A percentile compares a stretch with the other conserved stretches of the same genome.
Conservation (phyloP, 2,329 filamentous ascomycete species). For the Claviceps digitariae region DNA sequence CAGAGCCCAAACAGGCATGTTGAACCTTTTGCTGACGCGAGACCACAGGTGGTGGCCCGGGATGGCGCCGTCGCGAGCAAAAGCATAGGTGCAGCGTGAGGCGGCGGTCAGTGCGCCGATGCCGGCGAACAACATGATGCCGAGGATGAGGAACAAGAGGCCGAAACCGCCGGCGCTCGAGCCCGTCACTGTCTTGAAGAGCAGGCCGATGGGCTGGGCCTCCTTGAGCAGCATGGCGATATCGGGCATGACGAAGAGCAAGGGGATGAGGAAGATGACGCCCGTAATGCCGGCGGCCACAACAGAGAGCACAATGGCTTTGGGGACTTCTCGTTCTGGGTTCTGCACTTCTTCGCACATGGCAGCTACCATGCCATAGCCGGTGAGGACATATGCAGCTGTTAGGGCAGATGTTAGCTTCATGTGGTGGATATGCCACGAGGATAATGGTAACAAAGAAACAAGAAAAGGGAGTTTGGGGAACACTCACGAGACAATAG, state of each 20-base stretch:
- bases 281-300: constrained; percentile 51
- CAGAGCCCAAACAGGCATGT: constrained; percentile 58
- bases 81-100: constrained; percentile 62
- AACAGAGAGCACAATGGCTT: constrained; percentile 55
- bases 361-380: constrained; percentile 39
- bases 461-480: not conserved
- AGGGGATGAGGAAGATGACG: constrained; percentile 51
- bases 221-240: constrained; percentile 49
- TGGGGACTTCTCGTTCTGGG: constrained; percentile 47
- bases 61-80: constrained; percentile 62
- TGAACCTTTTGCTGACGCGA: constrained; percentile 48
- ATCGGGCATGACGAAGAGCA: constrained; percentile 63
- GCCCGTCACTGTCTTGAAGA: constrained; percentile 66
- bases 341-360: constrained; percentile 51
- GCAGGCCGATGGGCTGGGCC: constrained; percentile 58
- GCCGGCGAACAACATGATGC: constrained; percentile 65
- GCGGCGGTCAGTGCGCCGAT: constrained; percentile 63
- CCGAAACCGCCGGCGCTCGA: constrained; percentile 62
- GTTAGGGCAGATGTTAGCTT: not conserved
- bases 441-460: no score
- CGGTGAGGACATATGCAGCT: constrained; percentile 28
- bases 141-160: constrained; percentile 60
- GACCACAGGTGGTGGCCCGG: constrained; percentile 55
- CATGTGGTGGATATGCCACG: no score
- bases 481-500: constrained; percentile 30